Evolutionary conservation across 257 asterid species (phyloP), one percentile per base, ranked within the genome.

Genomic region (Anisodus tanguticus): DNA sequence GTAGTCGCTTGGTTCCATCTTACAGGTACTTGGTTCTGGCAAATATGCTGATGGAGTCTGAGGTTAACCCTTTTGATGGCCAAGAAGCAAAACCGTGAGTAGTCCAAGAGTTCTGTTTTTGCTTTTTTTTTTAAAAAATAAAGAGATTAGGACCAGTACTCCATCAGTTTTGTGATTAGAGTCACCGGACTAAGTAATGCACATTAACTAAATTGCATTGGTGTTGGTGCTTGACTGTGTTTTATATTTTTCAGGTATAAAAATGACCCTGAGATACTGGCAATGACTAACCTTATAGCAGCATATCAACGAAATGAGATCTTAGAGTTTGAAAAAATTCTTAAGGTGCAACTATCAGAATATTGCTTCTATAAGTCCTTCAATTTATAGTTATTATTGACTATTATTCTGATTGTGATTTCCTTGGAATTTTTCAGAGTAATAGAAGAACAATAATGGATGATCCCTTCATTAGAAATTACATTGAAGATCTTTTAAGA

Each of bases 71-170:
- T 9, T 97, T 97, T 84, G 99, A 97, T 84, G 99, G 98, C 84
- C 99, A 95, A 88, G 99, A 97, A 87, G 99, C 99, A 79, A 97
- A 97, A 87, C 99, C 98, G 99, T 97, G 91, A 85, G 98, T 85
- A 47, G 39, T 77, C 13, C 6, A 9, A 19, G 4, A 74, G 51
- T 63, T 57, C 10, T 37, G 55, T 17, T 45, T 0, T 31, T 31
- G 0, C 1, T 10, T 62, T 78, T 77, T 26, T 45, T n/a, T n/a
- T n/a, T n/a, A n/a, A n/a, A n/a, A n/a, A 31, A n/a, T 60, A 9
- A 69, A 26, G 47, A 76, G 26, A 12, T 76, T 53, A 51, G 45
- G 47, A 51, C 26, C 9, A 2, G 47, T 19, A 74, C 41, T 74
- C 80, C 15, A 1, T n/a, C 41, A 74, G 60, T 74, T 19, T 15